phyloP scores from a whole-genome alignment of 768 basidiomycete species.

The Suillus tomentosus region DNA sequence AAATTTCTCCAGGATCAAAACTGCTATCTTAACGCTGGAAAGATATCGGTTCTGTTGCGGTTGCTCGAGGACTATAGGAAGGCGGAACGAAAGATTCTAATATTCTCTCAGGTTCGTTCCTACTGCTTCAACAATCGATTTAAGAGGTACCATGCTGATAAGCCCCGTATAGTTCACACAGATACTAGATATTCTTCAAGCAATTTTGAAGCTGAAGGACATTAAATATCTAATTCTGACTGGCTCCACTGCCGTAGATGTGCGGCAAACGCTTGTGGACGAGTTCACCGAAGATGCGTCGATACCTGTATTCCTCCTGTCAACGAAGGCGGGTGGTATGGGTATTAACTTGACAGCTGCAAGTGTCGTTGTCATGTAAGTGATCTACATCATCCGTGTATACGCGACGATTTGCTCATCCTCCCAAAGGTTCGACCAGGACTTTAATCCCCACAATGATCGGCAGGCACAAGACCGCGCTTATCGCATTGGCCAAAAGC shows the following conservation, averaged over 20 bases:
- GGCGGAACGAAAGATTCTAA: constrained; percentile 79
- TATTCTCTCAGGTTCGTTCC: constrained; percentile 86
- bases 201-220: constrained; percentile 68
- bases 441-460: constrained; percentile 98
- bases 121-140: background rate
- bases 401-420: constrained; percentile 9
- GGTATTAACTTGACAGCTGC: constrained; percentile 97
- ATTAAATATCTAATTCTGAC: constrained; percentile 85
- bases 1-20: constrained; percentile 73
- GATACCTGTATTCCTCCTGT: constrained; percentile 87
- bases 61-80: constrained; percentile 68
- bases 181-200: constrained; percentile 90
- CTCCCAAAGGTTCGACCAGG: constrained; percentile 83
- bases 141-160: no score
- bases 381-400: constrained; percentile 8
- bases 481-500: constrained; percentile 94
- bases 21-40: constrained; percentile 87
- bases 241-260: constrained; percentile 91
- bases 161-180: constrained; percentile 76
- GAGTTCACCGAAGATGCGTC: constrained; percentile 85
- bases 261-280: constrained; percentile 91
- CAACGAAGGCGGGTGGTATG: constrained; percentile 93
- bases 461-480: constrained; percentile 97
- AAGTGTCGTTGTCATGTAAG: constrained; percentile 90
- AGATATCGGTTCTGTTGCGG: constrained; percentile 71